Conservation (phyloP, 1,284 basidiomycete genomes). For the Tetrapyrgos nigripes region DNA sequence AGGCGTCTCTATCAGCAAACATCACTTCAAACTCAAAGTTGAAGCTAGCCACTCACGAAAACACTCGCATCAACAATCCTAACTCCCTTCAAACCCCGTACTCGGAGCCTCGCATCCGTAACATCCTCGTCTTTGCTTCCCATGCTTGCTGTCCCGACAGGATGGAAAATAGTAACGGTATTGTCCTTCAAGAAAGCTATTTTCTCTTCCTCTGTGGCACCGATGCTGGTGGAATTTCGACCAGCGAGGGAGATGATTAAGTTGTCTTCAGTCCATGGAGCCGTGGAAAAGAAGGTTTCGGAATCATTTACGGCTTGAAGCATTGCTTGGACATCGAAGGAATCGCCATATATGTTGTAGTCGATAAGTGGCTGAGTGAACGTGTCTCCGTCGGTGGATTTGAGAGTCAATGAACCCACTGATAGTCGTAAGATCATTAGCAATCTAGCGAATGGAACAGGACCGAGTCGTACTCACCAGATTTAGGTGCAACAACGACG, state of each 20-base stretch:
- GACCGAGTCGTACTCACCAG: not conserved
- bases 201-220: slow-evolving; percentile 14
- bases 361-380: slow-evolving; percentile 20
- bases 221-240: not conserved
- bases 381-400: slow-evolving; percentile 12
- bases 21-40: too few species aligned
- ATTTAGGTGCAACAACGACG: not conserved
- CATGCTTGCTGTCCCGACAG: slow-evolving; percentile 17
- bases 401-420: slow-evolving; percentile 21
- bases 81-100: slow-evolving; percentile 16
- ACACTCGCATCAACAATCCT: slow-evolving; percentile 21
- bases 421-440: not conserved
- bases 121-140: slow-evolving; percentile 11
- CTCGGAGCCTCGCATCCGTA: slow-evolving; percentile 17
- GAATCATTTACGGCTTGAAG: slow-evolving; percentile 10
- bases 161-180: slow-evolving; percentile 17
- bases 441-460: not conserved
- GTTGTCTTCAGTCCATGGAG: slow-evolving; percentile 7
- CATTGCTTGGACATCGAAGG: slow-evolving; percentile 19
- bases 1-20: too few species aligned
- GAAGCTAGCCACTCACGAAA: slow-evolving; percentile 25
- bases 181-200: slow-evolving; percentile 18
- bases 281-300: slow-evolving; percentile 10
- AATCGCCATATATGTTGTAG: slow-evolving; percentile 15
- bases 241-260: not conserved